phyloP scores from a whole-genome alignment of 2,329 filamentous ascomycete species.

The Akanthomyces uredinophilus region DNA sequence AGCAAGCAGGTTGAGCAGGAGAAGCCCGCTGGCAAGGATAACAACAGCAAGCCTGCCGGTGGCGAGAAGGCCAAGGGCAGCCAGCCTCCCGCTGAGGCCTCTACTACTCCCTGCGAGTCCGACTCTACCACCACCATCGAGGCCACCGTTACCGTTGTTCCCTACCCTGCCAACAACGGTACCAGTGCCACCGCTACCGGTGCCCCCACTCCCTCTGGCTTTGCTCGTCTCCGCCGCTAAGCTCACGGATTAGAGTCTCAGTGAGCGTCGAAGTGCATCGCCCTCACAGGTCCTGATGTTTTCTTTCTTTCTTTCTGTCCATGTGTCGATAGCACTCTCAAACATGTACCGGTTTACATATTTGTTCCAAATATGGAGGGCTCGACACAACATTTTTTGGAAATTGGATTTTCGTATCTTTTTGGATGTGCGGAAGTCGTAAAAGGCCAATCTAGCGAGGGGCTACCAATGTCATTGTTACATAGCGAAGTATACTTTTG shows the following conservation, averaged over 20 bases:
- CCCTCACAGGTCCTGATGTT: not conserved
- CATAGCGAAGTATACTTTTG: slow-evolving; percentile 10
- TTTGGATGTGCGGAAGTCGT: slow-evolving; percentile 4
- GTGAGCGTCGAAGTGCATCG: not conserved
- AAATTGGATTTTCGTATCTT: not conserved
- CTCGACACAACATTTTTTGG: not conserved
- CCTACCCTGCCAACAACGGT: slow-evolving; percentile 35
- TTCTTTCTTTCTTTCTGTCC: not conserved
- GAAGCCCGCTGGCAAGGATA: slow-evolving; percentile 15
- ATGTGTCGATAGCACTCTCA: not conserved
- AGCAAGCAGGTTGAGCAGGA: not conserved
- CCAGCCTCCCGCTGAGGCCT: slow-evolving; percentile 23
- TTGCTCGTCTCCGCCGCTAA: slow-evolving; percentile 29
- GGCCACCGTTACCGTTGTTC: slow-evolving; percentile 34
- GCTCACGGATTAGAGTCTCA: slow-evolving; percentile 17
- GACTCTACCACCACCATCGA: slow-evolving; percentile 26
- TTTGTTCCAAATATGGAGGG: not conserved
- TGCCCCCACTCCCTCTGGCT: slow-evolving; percentile 31
- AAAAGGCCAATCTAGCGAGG: slow-evolving; percentile 9
- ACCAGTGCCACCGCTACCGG: slow-evolving; percentile 33
- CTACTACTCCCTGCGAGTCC: slow-evolving; percentile 15
- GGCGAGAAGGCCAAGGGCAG: slow-evolving; percentile 17
- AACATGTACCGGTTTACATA: not conserved
- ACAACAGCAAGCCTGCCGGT: slow-evolving; percentile 14
- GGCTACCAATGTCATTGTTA: slow-evolving; percentile 8